Base-by-base conservation (phyloP, 2,329 filamentous ascomycete species). In the Penicillium palitans region DNA sequence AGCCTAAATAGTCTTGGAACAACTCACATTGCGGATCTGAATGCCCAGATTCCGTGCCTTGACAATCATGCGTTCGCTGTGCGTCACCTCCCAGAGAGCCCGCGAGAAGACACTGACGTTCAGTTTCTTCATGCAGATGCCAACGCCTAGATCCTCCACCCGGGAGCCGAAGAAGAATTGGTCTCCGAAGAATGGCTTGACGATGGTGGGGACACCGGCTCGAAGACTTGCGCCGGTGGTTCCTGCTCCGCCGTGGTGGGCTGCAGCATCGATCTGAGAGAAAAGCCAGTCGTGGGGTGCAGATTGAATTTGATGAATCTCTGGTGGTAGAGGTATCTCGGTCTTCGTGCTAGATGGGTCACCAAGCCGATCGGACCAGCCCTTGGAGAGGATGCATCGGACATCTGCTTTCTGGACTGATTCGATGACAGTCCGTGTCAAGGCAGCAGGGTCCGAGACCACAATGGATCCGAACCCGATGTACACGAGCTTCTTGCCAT, bases 231-330 rank as follows among this genome's bases (percentile, higher is more conserved):
- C 95, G 2, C 95, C 95, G 0, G 95, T 99, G 0, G 95, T 99
- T 2, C 95, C 95, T 5, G 92, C 91, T 6, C 95, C 95, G 48
- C 95, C 95, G 70, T 99, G 95, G 72, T 99, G 95, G 8, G 90
- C 91, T 3, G 90, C 93, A 5, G 93, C 95, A 70, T 99, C 95
- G 57, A 99, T 91, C 71, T 96, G 93, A 40, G 81, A 83, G 76
- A 99, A 99, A 2, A 99, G 81, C 95, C 95, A 99, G 77, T 98
- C 95, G 69, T 99, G 95, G 0, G 95, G 95, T 2, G 91, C 93
- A 9, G 90, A 87, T 70, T 93, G 90, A 73, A 99, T 98, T 72
- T 90, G 87, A 70, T 90, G 85, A 46, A 99, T 96, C 67, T 93
- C 90, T 0, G 87, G 78, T 1, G 95, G 90, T 0, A 96, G 77